Evolutionary conservation across 2,329 filamentous ascomycete species (phyloP).

Genomic region (Ophiostoma perfectum): DNA sequence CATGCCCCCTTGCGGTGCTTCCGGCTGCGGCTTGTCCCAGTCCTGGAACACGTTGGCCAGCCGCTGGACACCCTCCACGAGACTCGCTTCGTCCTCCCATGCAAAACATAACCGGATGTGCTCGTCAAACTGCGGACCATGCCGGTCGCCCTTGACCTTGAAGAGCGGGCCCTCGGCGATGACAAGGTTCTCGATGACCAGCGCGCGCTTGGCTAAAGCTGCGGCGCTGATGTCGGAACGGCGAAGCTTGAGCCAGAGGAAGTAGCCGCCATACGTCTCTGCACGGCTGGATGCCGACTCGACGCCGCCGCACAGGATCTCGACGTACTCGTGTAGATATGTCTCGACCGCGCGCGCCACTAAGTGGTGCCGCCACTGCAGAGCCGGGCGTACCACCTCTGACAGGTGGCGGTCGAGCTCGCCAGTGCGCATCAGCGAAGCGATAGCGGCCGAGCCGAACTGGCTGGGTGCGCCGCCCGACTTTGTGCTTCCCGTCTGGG

Average conservation of each 20-base stretch:
- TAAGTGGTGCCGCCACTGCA: constrained; percentile 43
- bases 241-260: constrained; percentile 71
- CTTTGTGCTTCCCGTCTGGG: constrained; percentile 48
- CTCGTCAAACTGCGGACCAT: constrained; percentile 50
- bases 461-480: constrained; percentile 53
- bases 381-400: constrained; percentile 40
- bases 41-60: constrained; percentile 28
- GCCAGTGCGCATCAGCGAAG: constrained; percentile 45
- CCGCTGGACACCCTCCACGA: constrained; percentile 61
- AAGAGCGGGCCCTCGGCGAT: constrained; percentile 67
- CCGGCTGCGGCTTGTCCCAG: constrained; percentile 23
- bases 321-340: constrained; percentile 58
- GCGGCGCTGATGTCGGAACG: constrained; percentile 43
- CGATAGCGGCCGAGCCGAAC: constrained; percentile 46
- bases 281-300: constrained; percentile 30
- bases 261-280: constrained; percentile 69
- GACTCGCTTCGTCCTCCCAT: constrained; percentile 60
- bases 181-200: constrained; percentile 58
- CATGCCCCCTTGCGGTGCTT: too few species aligned
- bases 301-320: constrained; percentile 34
- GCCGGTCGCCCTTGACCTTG: constrained; percentile 55
- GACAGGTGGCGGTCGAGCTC: constrained; percentile 43
- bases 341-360: constrained; percentile 57
- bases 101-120: constrained; percentile 64
- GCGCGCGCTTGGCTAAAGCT: constrained; percentile 52